Evolutionary conservation across 345 rosid genomes (phyloP).

Genomic region (Hibiscus tridactylites): DNA sequence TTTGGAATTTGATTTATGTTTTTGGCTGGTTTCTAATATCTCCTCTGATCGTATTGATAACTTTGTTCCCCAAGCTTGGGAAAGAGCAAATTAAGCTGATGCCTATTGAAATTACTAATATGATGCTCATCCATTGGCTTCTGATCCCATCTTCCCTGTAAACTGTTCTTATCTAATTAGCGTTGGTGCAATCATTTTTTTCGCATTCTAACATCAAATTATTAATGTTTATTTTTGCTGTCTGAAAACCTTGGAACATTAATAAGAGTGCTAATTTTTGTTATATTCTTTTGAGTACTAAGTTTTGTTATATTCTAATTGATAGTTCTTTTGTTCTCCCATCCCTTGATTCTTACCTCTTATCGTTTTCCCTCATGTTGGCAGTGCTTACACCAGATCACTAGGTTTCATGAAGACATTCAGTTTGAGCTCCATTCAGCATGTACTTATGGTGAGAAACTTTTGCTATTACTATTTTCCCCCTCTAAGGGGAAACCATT

Average conservation of each 20-base stretch:
- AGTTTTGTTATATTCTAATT: background rate
- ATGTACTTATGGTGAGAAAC: constrained; percentile 34
- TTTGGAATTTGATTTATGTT: background rate
- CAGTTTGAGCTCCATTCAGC: constrained; percentile 22
- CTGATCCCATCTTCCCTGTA: background rate
- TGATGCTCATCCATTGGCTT: background rate
- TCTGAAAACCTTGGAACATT: too few species aligned
- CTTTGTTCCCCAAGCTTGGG: background rate
- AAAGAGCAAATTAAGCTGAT: background rate
- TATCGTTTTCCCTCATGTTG: constrained; percentile 7
- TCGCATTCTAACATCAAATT: background rate
- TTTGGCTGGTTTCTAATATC: background rate
- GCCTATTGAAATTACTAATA: background rate
- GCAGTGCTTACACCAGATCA: constrained; percentile 67
- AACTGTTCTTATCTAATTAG: background rate
- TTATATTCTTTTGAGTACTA: background rate
- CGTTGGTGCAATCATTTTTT: background rate
- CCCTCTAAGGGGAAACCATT: background rate
- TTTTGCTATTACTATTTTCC: background rate
- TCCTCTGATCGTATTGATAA: background rate
- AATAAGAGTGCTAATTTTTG: background rate
- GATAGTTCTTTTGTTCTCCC: background rate
- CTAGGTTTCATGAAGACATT: constrained; percentile 33
- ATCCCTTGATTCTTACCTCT: background rate
- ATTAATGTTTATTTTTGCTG: background rate